Base-by-base conservation (phyloP, 2,329 filamentous ascomycete species). In the Madurella mycetomatis region DNA sequence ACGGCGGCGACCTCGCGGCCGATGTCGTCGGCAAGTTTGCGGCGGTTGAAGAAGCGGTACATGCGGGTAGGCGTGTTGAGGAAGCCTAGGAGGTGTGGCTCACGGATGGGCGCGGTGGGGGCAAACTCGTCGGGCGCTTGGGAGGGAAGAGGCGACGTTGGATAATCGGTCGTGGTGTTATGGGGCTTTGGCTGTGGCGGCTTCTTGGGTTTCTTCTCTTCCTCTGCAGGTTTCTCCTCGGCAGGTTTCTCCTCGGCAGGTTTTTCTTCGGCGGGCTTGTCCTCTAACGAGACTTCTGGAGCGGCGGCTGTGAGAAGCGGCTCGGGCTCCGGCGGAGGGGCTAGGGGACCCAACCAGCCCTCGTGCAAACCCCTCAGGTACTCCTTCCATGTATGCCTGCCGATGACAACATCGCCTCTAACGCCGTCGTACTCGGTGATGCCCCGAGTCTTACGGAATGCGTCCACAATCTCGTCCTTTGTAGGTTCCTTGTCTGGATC, bases 351-450 rank as follows among this genome's bases (percentile, higher is more conserved):
- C 19, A 99, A 75, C 92, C 94, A 99, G 53, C 94, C 94, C 72
- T 99, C 94, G 69, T 99, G 94, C 61, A 97, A 68, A 44, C 94
- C 94, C 55, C 92, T 81, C 19, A 97, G 76, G 69, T 97, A 99
- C 72, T 99, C 94, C 73, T 96, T 99, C 94, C 94, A 99, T 9
- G 92, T 86, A 68, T 96, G 88, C 53, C 92, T 78, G 12, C 94
- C 94, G 64, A 99, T 83, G 16, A 97, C 84, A 49, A 99, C 79
- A 67, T 97, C 92, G 43, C 94, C 94, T 59, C 81, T 81, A 18
- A 87, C 76, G 9, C 89, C 92, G 4, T 85, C 77, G 66, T 87
- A 92, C 34, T 89, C 84, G 25, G 76, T 77, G 9, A 92, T 81
- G 7, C 86, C 86, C 57, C 84, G 83, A 60, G 77, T 81, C 65